These are phyloP conservation scores for Gnomoniopsis smithogilvyi DNA, from an alignment of 2,329 filamentous ascomycete genomes.

Conservation along the genomic window DNA sequence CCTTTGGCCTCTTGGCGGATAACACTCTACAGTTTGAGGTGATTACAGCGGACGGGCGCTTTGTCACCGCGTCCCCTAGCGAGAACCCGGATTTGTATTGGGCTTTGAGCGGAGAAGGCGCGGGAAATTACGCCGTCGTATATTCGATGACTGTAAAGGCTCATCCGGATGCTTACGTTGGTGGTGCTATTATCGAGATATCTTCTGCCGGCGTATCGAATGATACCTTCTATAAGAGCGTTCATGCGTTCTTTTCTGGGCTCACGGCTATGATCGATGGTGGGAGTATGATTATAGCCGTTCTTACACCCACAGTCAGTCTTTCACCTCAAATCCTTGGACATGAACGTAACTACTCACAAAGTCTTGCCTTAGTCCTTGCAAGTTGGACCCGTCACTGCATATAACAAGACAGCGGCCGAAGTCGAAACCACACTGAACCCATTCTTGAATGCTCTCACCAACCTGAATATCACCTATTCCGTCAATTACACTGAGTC, in stretches of 20 bases:
- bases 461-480: constrained; percentile 23
- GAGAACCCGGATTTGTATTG: constrained; percentile 46
- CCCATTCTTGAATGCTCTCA: constrained; percentile 27
- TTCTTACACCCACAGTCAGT: constrained; percentile 21
- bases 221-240: constrained; percentile 17
- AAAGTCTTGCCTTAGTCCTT: no score
- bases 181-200: constrained; percentile 21
- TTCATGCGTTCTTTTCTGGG: constrained; percentile 22
- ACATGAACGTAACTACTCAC: constrained; percentile 14
- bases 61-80: constrained; percentile 37
- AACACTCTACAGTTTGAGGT: constrained; percentile 45
- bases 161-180: constrained; percentile 20
- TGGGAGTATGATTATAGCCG: constrained; percentile 22
- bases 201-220: constrained; percentile 16
- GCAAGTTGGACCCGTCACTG: constrained; percentile 18
- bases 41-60: constrained; percentile 41
- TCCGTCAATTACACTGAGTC: constrained; percentile 25
- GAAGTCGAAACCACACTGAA: constrained; percentile 25
- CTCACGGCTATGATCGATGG: constrained; percentile 23
- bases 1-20: constrained; percentile 47
- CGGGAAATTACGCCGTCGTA: constrained; percentile 33
- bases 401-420: constrained; percentile 25
- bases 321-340: constrained; percentile 4
- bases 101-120: constrained; percentile 44
- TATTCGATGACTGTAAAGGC: constrained; percentile 25